Evolutionary conservation across 129 eudicot genomes (phyloP), one percentile per base, ranked within the genome.

Genomic region (Escallonia herrerae): DNA sequence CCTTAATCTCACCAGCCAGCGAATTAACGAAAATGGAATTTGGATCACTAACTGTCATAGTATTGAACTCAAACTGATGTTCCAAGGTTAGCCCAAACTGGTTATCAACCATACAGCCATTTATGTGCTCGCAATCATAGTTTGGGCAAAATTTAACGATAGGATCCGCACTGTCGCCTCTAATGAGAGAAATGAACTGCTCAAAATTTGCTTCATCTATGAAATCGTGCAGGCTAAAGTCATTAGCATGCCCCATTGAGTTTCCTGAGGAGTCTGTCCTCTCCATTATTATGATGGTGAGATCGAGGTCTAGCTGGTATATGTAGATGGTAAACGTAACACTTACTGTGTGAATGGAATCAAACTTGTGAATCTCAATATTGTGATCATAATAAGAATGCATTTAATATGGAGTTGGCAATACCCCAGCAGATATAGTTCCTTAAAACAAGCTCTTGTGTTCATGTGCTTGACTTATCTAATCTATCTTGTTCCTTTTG

Each of bases 161-260:
- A 7, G 83, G 80, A 47, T 73, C 83, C 2, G 38, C 33, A 3
- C 58, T 75, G 47, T 79, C 95, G 0, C 72, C 84, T 61, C 83
- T 64, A 56, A 86, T 60, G 5, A 79, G 61, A 37, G 86, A 76
- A 56, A 86, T 70, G 46, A 90, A 79, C 59, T 73, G 84, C 58
- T 79, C 81, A 33, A 81, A 81, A 49, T 79, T 82, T 46, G 82
- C 56, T 65, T 79, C 90, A 8, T 76, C 82, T 62, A 66, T 73
- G 58, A 73, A 83, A 65, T 83, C 84, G 40, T 60, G 60, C 13
- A 71, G 53, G 56, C 63, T 77, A 46, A 66, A 74, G 43, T 77
- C 77, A 72, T 66, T 60, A 67, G 43, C 75, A 60, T 65, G 64
- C 56, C 45, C 53, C 40, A 62, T 64, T 39, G 74, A 73, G 63